phyloP scores from a whole-genome alignment of 2,329 filamentous ascomycete species.

The Knufia petricola region DNA sequence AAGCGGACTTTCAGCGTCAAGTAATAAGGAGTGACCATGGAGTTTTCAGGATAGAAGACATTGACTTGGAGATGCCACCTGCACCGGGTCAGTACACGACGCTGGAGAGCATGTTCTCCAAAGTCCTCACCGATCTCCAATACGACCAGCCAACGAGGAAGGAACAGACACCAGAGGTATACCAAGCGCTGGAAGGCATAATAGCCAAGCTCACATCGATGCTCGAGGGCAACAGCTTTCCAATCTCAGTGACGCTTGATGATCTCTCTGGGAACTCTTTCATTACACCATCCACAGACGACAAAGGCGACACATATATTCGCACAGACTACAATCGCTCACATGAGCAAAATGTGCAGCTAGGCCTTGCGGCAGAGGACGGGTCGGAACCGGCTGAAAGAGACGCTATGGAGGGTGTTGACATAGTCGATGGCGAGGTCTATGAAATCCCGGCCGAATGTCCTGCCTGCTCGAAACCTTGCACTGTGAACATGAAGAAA shows the following conservation, averaged over 20 bases:
- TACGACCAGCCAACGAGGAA: slow-evolving; percentile 75
- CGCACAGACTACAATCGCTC: slow-evolving; percentile 77
- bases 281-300: slow-evolving; percentile 71
- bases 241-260: slow-evolving; percentile 80
- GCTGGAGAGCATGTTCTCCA: slow-evolving; percentile 74
- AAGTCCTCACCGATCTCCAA: slow-evolving; percentile 70
- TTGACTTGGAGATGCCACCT: slow-evolving; percentile 86
- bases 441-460: slow-evolving; percentile 89
- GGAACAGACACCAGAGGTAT: slow-evolving; percentile 65
- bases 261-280: slow-evolving; percentile 94
- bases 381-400: slow-evolving; percentile 28
- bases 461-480: slow-evolving; percentile 77
- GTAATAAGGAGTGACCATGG: slow-evolving; percentile 89
- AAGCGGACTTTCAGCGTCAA: slow-evolving; percentile 70
- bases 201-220: slow-evolving; percentile 67
- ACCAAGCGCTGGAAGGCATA: slow-evolving; percentile 66
- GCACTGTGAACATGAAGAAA: slow-evolving; percentile 96
- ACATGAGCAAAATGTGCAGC: slow-evolving; percentile 71
- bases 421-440: slow-evolving; percentile 87
- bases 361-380: slow-evolving; percentile 56
- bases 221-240: slow-evolving; percentile 66
- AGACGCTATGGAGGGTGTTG: slow-evolving; percentile 52
- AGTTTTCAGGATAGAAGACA: slow-evolving; percentile 74
- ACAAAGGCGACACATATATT: slow-evolving; percentile 78
- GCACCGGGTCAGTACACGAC: slow-evolving; percentile 89